phyloP scores from a whole-genome alignment of 2,329 filamentous ascomycete species.

The Xylariaceae sp. region DNA sequence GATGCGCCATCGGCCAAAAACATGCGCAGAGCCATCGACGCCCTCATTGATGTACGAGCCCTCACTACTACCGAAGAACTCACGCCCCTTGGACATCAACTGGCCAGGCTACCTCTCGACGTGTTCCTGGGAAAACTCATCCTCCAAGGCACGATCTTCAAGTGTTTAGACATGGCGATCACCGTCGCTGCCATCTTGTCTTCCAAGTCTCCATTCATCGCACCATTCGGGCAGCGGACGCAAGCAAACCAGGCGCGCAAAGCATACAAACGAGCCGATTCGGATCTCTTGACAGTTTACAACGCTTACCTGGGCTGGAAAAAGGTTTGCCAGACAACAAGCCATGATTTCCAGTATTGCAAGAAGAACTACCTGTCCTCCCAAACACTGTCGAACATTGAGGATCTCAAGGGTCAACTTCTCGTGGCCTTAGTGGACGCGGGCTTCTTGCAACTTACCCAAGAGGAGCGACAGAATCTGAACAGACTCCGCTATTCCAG shows the following conservation, averaged over 20 bases:
- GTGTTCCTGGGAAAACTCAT: slow-evolving; percentile 94
- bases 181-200: slow-evolving; percentile 91
- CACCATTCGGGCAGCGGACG: slow-evolving; percentile 74
- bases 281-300: slow-evolving; percentile 86
- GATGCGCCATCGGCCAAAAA: slow-evolving; percentile 90
- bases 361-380: slow-evolving; percentile 87
- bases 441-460: slow-evolving; percentile 70
- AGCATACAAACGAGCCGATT: slow-evolving; percentile 79
- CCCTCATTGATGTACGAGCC: slow-evolving; percentile 86
- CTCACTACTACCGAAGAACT: slow-evolving; percentile 76
- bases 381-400: slow-evolving; percentile 86
- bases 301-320: slow-evolving; percentile 92
- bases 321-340: slow-evolving; percentile 65
- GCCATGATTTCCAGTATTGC: slow-evolving; percentile 84
- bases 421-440: slow-evolving; percentile 80
- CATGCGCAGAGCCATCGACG: slow-evolving; percentile 86
- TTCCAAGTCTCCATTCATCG: slow-evolving; percentile 89
- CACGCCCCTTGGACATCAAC: slow-evolving; percentile 77
- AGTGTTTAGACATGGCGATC: slow-evolving; percentile 83
- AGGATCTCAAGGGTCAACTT: slow-evolving; percentile 91
- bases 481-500: slow-evolving; percentile 63
- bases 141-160: slow-evolving; percentile 78
- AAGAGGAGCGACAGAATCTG: slow-evolving; percentile 64
- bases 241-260: slow-evolving; percentile 77
- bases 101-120: slow-evolving; percentile 84